A percentile compares a stretch with the other conserved stretches of the same genome.
These are phyloP conservation scores for Furcasterigmium furcatum DNA, from an alignment of 2,329 filamentous ascomycete genomes.

Conservation along the genomic window DNA sequence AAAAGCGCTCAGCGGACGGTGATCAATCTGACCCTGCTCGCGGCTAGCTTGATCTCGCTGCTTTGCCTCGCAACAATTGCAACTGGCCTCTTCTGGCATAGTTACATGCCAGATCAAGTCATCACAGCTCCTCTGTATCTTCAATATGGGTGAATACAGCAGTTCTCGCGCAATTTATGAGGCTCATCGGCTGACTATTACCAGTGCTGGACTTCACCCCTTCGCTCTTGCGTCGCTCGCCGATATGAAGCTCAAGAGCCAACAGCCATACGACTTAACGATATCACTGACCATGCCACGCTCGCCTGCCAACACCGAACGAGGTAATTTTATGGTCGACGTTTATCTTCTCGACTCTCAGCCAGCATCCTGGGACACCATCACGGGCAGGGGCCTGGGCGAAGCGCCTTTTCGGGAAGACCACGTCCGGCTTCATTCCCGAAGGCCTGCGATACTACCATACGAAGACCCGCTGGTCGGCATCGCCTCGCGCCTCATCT, in stretches of 20 bases:
- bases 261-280: conserved; percentile 82
- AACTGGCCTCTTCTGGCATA: conserved; percentile 52
- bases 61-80: conserved; percentile 44
- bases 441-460: conserved; percentile 74
- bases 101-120: conserved; percentile 53
- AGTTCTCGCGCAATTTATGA: background rate
- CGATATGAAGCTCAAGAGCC: conserved; percentile 54
- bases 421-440: conserved; percentile 57
- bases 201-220: conserved; percentile 46
- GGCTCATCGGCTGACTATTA: no score
- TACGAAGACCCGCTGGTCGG: conserved; percentile 73
- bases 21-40: conserved; percentile 43
- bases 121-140: conserved; percentile 50
- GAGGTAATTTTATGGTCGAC: conserved; percentile 94
- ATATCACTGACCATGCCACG: conserved; percentile 74
- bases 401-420: conserved; percentile 17
- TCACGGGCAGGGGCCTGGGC: background rate
- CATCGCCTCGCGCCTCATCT: conserved; percentile 54
- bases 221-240: conserved; percentile 47
- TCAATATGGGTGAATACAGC: conserved; percentile 51
- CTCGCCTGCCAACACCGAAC: conserved; percentile 69
- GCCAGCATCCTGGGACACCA: background rate
- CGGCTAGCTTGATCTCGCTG: conserved; percentile 37
- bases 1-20: conserved; percentile 46
- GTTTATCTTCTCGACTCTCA: conserved; percentile 60